Conservation (phyloP, 306 rosid genomes). For the Purshia tridentata region DNA sequence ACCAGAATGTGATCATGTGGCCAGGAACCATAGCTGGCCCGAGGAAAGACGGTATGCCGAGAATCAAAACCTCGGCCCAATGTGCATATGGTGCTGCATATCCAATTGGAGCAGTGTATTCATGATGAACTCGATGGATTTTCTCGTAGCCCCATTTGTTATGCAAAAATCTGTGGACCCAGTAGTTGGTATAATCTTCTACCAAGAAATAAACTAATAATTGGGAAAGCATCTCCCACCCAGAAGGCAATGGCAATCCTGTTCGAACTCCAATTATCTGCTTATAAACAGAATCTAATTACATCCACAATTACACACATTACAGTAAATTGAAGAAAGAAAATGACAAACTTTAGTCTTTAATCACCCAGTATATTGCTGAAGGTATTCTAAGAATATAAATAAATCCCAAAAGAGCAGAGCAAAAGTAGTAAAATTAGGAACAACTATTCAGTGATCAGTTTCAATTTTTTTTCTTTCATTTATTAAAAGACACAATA, state of each 20-base stretch:
- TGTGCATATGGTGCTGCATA: slow-evolving; percentile 83
- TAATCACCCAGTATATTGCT: not conserved
- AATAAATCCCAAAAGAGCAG: not conserved
- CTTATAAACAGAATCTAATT: slow-evolving; percentile 9
- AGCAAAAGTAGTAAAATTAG: too few relatives aligned
- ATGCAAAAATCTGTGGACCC: slow-evolving; percentile 82
- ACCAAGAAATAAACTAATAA: slow-evolving; percentile 61
- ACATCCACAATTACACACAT: not conserved
- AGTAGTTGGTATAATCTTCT: slow-evolving; percentile 73
- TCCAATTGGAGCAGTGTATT: slow-evolving; percentile 72
- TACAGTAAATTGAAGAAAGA: not conserved
- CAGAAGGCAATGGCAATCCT: slow-evolving; percentile 72
- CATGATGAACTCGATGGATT: slow-evolving; percentile 80
- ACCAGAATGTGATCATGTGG: slow-evolving; percentile 77
- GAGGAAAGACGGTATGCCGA: slow-evolving; percentile 75
- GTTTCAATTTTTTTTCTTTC: not conserved
- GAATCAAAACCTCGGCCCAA: slow-evolving; percentile 79
- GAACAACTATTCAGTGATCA: too few relatives aligned
- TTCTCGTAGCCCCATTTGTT: slow-evolving; percentile 73
- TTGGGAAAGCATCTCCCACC: slow-evolving; percentile 66
- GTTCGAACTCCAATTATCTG: slow-evolving; percentile 77
- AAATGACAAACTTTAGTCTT: not conserved
- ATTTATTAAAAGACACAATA: not conserved
- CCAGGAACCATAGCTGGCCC: slow-evolving; percentile 87
- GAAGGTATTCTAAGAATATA: not conserved